Evolutionary conservation across 208 protist species (phyloP).

Genomic region (Kentomonas sorsogonicus): DNA sequence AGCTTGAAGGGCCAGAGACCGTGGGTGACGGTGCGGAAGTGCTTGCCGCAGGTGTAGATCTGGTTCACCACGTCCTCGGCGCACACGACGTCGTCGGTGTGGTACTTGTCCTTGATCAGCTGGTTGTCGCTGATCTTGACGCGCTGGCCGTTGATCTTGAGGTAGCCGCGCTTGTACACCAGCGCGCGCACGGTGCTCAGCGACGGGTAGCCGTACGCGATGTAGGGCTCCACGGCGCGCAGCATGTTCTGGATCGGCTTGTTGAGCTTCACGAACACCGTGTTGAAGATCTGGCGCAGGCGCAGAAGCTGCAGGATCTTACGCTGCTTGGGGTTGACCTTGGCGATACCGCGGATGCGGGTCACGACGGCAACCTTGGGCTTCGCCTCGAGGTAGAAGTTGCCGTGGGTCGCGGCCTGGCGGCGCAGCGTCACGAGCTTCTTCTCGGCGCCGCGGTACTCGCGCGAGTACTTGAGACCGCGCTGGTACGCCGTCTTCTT

Average conservation of each 20-base stretch:
- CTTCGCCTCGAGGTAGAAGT: conserved; percentile 98
- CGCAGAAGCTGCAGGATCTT: conserved; percentile 99
- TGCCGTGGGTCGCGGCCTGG: conserved; percentile 87
- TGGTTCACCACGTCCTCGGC: conserved; percentile 99
- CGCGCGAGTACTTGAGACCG: conserved; percentile 91
- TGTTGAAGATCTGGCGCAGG: conserved; percentile 99
- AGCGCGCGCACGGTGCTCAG: conserved; percentile 96
- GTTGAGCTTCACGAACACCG: conserved; percentile 99
- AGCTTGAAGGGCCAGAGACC: conserved; percentile 99
- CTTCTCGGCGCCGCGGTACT: conserved; percentile 93
- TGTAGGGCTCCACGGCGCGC: conserved; percentile 97
- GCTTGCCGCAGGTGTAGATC: conserved; percentile 97
- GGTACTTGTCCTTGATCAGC: conserved; percentile 94
- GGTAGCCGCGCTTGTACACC: conserved; percentile 99
- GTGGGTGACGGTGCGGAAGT: conserved; percentile 98
- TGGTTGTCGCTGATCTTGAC: conserved; percentile 95
- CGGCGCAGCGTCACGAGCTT: conserved; percentile 80
- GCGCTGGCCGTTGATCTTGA: conserved; percentile 97
- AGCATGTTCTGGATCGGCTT: conserved; percentile 99
- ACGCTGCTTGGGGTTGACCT: conserved; percentile 94
- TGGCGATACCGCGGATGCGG: conserved; percentile 99
- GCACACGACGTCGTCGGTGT: conserved; percentile 95
- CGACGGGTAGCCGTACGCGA: conserved; percentile 99
- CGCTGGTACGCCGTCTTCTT: conserved; percentile 72
- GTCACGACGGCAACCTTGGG: conserved; percentile 99